phyloP scores from a whole-genome alignment of 2,329 filamentous ascomycete genomes.

The Bipolaris sorokiniana region DNA sequence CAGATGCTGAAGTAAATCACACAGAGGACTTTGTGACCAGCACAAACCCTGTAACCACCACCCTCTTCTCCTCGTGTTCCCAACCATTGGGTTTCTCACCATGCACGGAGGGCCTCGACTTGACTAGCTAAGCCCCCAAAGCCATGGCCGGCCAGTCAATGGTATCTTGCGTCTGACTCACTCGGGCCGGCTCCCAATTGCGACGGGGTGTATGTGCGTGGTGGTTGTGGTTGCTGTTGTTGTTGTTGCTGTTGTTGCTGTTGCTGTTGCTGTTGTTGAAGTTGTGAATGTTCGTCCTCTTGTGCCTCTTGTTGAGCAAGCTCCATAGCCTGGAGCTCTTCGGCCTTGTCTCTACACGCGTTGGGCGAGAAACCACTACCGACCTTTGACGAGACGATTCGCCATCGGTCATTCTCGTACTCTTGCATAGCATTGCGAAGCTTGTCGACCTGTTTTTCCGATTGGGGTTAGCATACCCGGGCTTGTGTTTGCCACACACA shows the following conservation, averaged over 20 bases:
- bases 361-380: conserved; percentile 86
- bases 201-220: conserved; percentile 41
- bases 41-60: conserved; percentile 31
- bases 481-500: conserved; percentile 36
- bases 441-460: conserved; percentile 69
- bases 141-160: conserved; percentile 43
- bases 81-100: conserved; percentile 27
- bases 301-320: conserved; percentile 30
- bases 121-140: conserved; percentile 21
- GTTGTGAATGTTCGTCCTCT: conserved; percentile 32
- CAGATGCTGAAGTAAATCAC: conserved; percentile 8
- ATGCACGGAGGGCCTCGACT: conserved; percentile 37
- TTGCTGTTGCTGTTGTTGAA: conserved; percentile 25
- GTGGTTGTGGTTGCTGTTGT: conserved; percentile 33
- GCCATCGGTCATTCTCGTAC: conserved; percentile 92
- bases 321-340: conserved; percentile 59
- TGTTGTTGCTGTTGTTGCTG: conserved; percentile 29
- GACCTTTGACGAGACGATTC: conserved; percentile 87
- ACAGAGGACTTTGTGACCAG: conserved; percentile 36
- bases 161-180: conserved; percentile 42
- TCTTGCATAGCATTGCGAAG: conserved; percentile 78
- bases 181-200: conserved; percentile 40
- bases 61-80: conserved; percentile 8
- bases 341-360: conserved; percentile 82
- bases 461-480: conserved; percentile 44